Evolutionary conservation across 1,284 basidiomycete genomes (phyloP).

Genomic region (Moesziomyces sp.): DNA sequence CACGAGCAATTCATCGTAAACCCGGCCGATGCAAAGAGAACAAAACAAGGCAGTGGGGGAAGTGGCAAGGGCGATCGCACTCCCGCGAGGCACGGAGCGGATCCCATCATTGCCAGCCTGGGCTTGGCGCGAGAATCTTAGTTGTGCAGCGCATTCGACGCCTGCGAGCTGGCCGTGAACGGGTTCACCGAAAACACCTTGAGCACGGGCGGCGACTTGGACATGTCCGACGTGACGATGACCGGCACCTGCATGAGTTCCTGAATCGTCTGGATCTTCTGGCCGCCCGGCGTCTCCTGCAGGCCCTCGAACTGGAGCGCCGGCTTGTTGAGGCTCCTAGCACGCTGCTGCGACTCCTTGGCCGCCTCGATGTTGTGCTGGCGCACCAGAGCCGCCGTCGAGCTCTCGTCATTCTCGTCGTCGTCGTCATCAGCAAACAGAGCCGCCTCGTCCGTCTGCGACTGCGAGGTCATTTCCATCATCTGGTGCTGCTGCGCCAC

Average conservation of each 20-base stretch:
- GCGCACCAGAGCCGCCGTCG: conserved; percentile 39
- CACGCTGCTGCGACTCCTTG: conserved; percentile 39
- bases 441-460: conserved; percentile 56
- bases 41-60: too few species aligned
- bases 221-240: conserved; percentile 60
- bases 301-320: conserved; percentile 44
- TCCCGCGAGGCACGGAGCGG: neutral
- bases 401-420: conserved; percentile 25
- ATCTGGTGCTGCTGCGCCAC: conserved; percentile 49
- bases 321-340: conserved; percentile 40
- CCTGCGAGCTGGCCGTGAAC: conserved; percentile 11
- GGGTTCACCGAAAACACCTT: conserved; percentile 57
- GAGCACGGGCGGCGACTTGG: conserved; percentile 63
- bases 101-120: neutral
- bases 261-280: conserved; percentile 52
- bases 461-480: conserved; percentile 61
- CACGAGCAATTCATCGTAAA: too few species aligned
- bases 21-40: too few species aligned
- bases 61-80: conserved; percentile 2
- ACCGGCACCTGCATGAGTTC: conserved; percentile 58
- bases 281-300: conserved; percentile 15
- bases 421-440: conserved; percentile 62
- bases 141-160: conserved; percentile 1
- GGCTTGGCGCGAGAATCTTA: conserved; percentile 1
- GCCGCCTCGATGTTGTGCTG: conserved; percentile 51